Evolutionary conservation across 1,284 basidiomycete genomes (phyloP).

Genomic region (Volvariella surrecta): DNA sequence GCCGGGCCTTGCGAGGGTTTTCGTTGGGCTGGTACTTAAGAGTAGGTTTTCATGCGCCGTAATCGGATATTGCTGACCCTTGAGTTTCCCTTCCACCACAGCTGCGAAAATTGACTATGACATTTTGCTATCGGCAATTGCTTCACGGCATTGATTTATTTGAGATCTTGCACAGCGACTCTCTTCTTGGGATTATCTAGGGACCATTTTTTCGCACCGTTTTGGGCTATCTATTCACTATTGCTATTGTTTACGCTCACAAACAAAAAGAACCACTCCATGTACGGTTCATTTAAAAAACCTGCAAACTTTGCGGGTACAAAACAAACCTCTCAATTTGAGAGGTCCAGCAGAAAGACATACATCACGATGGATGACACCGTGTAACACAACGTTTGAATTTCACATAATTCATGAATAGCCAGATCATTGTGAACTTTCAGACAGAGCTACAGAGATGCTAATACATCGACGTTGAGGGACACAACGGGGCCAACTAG

Average conservation of each 20-base stretch:
- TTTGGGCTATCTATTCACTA: not conserved
- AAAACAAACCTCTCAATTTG: no score
- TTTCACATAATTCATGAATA: no score
- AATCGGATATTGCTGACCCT: not conserved
- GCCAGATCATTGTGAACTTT: no score
- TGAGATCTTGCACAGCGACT: not conserved
- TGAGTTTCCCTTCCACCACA: constrained; percentile 18
- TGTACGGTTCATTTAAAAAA: not conserved
- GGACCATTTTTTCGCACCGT: not conserved
- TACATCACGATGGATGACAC: no score
- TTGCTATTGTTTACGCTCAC: no score
- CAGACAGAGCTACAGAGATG: no score
- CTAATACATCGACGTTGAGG: no score
- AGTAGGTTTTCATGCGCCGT: constrained; percentile 36
- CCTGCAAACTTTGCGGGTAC: no score
- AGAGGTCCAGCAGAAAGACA: no score
- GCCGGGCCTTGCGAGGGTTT: constrained; percentile 56
- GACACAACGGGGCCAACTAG: no score
- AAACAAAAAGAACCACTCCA: no score
- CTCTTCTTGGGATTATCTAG: not conserved
- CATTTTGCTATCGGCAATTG: constrained; percentile 63
- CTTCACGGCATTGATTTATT: constrained; percentile 44
- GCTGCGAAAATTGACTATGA: constrained; percentile 78
- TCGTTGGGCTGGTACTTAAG: constrained; percentile 73
- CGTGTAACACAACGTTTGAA: no score